A percentile compares a stretch with the other conserved stretches of the same genome.
Evolutionary conservation across 2,329 filamentous ascomycete genomes (phyloP).

Genomic region (Penicillium glabrum): DNA sequence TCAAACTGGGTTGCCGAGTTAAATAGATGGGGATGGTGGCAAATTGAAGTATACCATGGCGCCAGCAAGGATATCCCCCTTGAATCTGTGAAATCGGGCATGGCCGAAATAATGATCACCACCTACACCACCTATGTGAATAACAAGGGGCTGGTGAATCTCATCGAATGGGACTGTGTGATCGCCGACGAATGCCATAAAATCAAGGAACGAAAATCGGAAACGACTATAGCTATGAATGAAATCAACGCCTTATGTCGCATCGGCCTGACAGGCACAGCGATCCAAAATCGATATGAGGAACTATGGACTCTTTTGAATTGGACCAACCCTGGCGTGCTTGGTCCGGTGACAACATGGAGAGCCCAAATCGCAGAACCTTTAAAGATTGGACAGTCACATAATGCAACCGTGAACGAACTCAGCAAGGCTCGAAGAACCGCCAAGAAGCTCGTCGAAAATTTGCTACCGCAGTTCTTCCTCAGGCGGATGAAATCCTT

Average conservation of each 20-base stretch:
- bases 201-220: constrained; percentile 76
- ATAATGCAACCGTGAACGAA: constrained; percentile 82
- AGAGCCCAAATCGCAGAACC: constrained; percentile 74
- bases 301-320: constrained; percentile 95
- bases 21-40: constrained; percentile 93
- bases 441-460: constrained; percentile 79
- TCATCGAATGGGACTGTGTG: constrained; percentile 87
- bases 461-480: constrained; percentile 86
- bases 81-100: constrained; percentile 70
- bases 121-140: constrained; percentile 86
- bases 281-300: constrained; percentile 97
- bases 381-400: constrained; percentile 82
- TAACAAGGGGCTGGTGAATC: constrained; percentile 75
- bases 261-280: constrained; percentile 90
- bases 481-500: constrained; percentile 88
- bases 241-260: constrained; percentile 87
- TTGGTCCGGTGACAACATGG: constrained; percentile 73
- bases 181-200: constrained; percentile 92
- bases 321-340: constrained; percentile 84
- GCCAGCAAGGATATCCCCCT: constrained; percentile 68
- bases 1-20: constrained; percentile 90
- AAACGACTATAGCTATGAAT: constrained; percentile 82
- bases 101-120: constrained; percentile 87
- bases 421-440: constrained; percentile 78
- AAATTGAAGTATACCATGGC: constrained; percentile 79